Evolutionary conservation across 164 flowering plant genomes (phyloP), one percentile per base, ranked within the genome.

Genomic region (Platanus orientalis): DNA sequence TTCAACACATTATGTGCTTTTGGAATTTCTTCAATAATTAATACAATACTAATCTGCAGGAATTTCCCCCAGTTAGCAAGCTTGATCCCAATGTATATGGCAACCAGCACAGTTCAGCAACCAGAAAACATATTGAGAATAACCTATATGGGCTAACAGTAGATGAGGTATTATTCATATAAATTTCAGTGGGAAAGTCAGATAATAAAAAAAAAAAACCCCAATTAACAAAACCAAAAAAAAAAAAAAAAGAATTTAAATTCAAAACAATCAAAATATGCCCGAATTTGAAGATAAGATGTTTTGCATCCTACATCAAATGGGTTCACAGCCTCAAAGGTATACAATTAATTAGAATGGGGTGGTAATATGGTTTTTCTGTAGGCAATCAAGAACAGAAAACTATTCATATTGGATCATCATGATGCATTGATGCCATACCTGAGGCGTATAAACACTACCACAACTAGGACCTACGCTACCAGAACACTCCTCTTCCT

Each of bases 371-470:
- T 56, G 63, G 26, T 53, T 40, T 42, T 60, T 54, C 16, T 24
- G 30, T 57, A 91, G 91, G 94, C 88, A 10, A 65, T 85, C 0
- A 27, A 55, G 71, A 57, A 54, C 11, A 76, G 80, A 19, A 88
- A 67, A 78, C 71, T 90, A 44, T 94, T 80, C 73, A 89, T 94
- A 69, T 67, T 90, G 52, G 86, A 94, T 69, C 88, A 94, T 70
- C 97, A 94, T 54, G 98, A 93, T 70, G 69, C 80, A 29, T 23
- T 89, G 58, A 85, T 89, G 87, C 90, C 92, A 51, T 90, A 83
- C 83, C 75, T 92, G 17, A 73, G 77, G 50, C 70, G 82, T 34
- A 84, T 90, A 65, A 89, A 90, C 71, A 68, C 81, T 6, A 87
- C 92, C 4, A 42, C 61, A 7, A 82, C 92, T 26, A 89, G 86